Evolutionary conservation across 2,329 filamentous ascomycete genomes (phyloP), one percentile per base, ranked within the genome.

Genomic region (Amauroascus verrucosus): DNA sequence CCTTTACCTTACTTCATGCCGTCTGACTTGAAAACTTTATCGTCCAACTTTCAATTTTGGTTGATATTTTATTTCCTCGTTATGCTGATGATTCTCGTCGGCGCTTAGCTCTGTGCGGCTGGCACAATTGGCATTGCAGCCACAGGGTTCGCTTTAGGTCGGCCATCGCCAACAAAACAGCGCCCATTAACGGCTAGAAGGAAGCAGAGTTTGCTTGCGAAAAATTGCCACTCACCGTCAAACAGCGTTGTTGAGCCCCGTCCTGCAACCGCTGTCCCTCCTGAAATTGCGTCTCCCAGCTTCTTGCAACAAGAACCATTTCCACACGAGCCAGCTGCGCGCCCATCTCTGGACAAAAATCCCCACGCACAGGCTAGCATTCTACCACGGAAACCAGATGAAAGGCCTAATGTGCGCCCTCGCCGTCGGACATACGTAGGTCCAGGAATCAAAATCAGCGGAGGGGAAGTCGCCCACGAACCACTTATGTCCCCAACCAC

Each of bases 61-160:
- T 30, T 30, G 14, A 16, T 22, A 14, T 30, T 16, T 30, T 28
- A 5, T 30, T 30, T 30, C 24, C 18, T 46, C 6, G 13, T 28
- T 7, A 6, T 20, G 28, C 44, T 46, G 22, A 28, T 16, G 7
- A 7, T 33, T 26, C 16, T 9, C 45, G 22, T 30, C n/a, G 7
- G 48, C 57, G 51, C 56, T 45, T 65, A 82, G 79, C 75, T 83
- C 62, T 81, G 78, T 78, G 81, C 80, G 63, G 71, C 80, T 66
- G 79, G 79, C 72, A 81, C 79, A 62, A 72, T 82, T 69, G 79
- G 78, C 65, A 74, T 81, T 59, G 80, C 80, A 59, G 75, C 77
- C 54, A 72, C 79, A 54, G 80, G 81, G 57, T 72, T 80, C 59
- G 77, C 77, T 53, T 72, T 82, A 62, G 79, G 76, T 63, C 76